Percentiles rank a stretch among this genome's conserved stretches.
Conservation (phyloP, 2,329 filamentous ascomycete genomes). For the Penicillium expansum region DNA sequence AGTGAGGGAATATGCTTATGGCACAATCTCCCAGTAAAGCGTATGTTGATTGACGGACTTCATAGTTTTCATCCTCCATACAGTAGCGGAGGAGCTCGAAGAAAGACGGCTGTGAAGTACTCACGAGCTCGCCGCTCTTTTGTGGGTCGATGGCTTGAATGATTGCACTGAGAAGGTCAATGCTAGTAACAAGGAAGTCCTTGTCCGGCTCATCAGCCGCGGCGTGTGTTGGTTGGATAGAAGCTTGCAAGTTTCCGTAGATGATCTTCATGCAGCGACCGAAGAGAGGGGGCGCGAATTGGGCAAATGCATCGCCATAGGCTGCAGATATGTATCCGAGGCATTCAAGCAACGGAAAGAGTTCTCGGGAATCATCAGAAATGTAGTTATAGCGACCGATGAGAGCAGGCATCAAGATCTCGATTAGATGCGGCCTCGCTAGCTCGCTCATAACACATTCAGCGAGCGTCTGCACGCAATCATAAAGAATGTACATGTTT, state of each 20-base stretch:
- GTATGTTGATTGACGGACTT: conserved; percentile 94
- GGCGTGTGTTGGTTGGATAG: conserved; percentile 57
- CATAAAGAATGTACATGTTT: conserved; percentile 98
- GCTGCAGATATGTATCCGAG: conserved; percentile 90
- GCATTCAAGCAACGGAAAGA: conserved; percentile 95
- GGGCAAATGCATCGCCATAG: conserved; percentile 75
- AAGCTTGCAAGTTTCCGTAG: conserved; percentile 83
- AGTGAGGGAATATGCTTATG: conserved; percentile 81
- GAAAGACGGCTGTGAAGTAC: conserved; percentile 73
- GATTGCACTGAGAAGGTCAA: conserved; percentile 89
- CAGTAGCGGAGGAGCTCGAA: conserved; percentile 89
- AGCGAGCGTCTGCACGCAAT: conserved; percentile 94
- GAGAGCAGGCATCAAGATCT: conserved; percentile 86
- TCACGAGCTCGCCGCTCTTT: conserved; percentile 74
- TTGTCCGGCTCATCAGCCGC: conserved; percentile 78
- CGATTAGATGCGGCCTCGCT: conserved; percentile 75
- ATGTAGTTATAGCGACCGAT: conserved; percentile 86
- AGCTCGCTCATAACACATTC: conserved; percentile 83
- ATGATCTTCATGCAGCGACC: conserved; percentile 85
- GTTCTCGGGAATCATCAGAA: conserved; percentile 81
- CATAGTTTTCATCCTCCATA: conserved; percentile 86
- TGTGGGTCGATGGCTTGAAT: conserved; percentile 79
- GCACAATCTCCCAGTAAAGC: conserved; percentile 92
- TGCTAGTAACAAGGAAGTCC: conserved; percentile 92
- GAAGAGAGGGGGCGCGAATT: conserved; percentile 85